Percentiles rank a stretch among this genome's conserved stretches.
phyloP scores from a whole-genome alignment of 768 basidiomycete genomes.

The Rhodotorula graminis region DNA sequence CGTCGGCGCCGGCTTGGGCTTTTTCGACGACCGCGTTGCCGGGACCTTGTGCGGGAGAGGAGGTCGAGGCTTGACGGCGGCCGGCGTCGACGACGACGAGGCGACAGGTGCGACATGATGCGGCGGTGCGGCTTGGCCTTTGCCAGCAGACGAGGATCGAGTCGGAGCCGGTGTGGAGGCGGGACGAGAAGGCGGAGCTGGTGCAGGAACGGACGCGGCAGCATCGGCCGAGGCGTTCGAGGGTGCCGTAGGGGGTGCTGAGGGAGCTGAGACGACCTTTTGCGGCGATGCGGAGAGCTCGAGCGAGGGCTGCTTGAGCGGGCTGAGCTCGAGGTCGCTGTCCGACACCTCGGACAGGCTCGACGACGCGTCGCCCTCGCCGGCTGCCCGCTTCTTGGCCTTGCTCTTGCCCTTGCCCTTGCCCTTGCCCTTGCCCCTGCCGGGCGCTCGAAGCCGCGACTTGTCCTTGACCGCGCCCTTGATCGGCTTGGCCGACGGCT shows the following conservation, averaged over 20 bases:
- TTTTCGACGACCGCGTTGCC: background rate
- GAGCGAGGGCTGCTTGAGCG: background rate
- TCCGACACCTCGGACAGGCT: slow-evolving; percentile 22
- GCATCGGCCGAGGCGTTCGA: background rate
- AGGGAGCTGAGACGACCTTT: background rate
- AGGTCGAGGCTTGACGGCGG: background rate
- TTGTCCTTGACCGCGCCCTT: slow-evolving; percentile 51
- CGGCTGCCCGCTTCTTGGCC: slow-evolving; percentile 1
- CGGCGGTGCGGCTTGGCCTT: background rate
- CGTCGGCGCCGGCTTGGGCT: background rate
- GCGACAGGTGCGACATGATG: background rate
- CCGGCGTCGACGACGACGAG: background rate
- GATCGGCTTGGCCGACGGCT: slow-evolving; percentile 50
- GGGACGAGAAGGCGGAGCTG: no score
- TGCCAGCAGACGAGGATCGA: no score
- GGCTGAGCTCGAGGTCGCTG: slow-evolving; percentile 13
- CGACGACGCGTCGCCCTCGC: slow-evolving; percentile 10
- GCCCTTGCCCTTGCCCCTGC: slow-evolving; percentile 28
- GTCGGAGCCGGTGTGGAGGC: no score
- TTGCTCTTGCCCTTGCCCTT: slow-evolving; percentile 41
- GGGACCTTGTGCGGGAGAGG: background rate
- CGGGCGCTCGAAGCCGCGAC: slow-evolving; percentile 46
- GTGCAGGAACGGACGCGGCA: no score
- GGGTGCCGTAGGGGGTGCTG: no score
- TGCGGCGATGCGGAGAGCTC: background rate